These are phyloP conservation scores for Nemania bipapillata DNA, from an alignment of 2,329 filamentous ascomycete species.

Conservation along the genomic window DNA sequence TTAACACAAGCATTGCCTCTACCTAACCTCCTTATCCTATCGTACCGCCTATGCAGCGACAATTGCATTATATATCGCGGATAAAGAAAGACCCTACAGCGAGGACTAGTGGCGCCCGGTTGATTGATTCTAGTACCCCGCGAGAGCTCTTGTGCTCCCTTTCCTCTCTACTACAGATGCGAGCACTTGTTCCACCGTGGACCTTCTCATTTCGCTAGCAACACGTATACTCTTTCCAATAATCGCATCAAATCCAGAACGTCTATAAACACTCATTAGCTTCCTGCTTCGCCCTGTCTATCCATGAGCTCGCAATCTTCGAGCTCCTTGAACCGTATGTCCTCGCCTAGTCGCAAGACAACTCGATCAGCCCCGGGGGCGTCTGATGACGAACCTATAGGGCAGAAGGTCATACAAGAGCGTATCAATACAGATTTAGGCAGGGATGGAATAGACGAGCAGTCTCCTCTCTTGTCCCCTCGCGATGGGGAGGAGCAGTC, in stretches of 20 bases:
- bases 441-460: conserved; percentile 55
- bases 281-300: background rate
- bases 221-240: background rate
- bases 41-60: background rate
- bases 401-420: conserved; percentile 39
- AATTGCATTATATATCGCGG: background rate
- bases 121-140: background rate
- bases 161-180: background rate
- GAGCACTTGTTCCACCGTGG: background rate
- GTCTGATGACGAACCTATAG: conserved; percentile 33
- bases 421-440: conserved; percentile 42
- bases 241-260: background rate
- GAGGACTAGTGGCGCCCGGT: background rate
- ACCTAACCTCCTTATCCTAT: background rate
- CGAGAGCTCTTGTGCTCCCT: background rate
- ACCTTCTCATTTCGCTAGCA: background rate
- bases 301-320: conserved; percentile 57
- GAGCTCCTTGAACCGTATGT: conserved; percentile 43
- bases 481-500: conserved; percentile 52
- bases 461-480: conserved; percentile 62
- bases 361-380: conserved; percentile 35
- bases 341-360: conserved; percentile 47
- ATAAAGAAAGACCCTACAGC: background rate
- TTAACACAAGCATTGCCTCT: background rate
- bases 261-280: conserved; percentile 1